These are phyloP conservation scores for Zasmidium citrigriseum DNA, from an alignment of 2,329 filamentous ascomycete genomes.

Conservation along the genomic window DNA sequence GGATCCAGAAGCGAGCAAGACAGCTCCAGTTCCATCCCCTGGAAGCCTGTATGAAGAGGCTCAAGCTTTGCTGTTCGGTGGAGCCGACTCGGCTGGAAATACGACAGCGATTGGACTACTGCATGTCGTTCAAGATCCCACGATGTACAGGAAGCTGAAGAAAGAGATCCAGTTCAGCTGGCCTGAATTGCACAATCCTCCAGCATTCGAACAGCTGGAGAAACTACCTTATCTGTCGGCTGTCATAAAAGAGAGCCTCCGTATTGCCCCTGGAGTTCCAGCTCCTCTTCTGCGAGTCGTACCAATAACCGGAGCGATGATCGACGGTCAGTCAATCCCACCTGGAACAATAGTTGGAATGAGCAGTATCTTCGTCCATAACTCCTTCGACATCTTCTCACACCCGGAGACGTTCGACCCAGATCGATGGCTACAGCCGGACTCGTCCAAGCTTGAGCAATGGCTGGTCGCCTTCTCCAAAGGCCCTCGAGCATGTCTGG, in stretches of 20 bases:
- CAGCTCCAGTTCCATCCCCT: conserved; percentile 33
- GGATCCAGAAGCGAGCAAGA: conserved; percentile 36
- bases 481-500: conserved; percentile 17
- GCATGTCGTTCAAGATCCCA: conserved; percentile 41
- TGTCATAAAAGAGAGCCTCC: conserved; percentile 50
- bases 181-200: conserved; percentile 4
- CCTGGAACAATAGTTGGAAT: conserved; percentile 47
- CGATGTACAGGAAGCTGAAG: conserved; percentile 38
- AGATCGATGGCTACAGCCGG: conserved; percentile 47
- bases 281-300: conserved; percentile 48
- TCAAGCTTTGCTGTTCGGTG: conserved; percentile 49
- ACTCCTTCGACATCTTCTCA: conserved; percentile 49
- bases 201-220: conserved; percentile 15
- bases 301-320: conserved; percentile 45
- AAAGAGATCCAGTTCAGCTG: conserved; percentile 36
- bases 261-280: conserved; percentile 47
- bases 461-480: conserved; percentile 17
- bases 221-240: conserved; percentile 52
- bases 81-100: conserved; percentile 47
- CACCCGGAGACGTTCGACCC: conserved; percentile 50
- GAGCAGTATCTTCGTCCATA: conserved; percentile 56
- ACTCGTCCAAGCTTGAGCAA: conserved; percentile 9
- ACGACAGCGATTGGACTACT: conserved; percentile 45
- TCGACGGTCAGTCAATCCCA: conserved; percentile 48
- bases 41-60: conserved; percentile 47